Evolutionary conservation across 148 eudicot species (phyloP).

Genomic region (Rhododendron williamsianum): DNA sequence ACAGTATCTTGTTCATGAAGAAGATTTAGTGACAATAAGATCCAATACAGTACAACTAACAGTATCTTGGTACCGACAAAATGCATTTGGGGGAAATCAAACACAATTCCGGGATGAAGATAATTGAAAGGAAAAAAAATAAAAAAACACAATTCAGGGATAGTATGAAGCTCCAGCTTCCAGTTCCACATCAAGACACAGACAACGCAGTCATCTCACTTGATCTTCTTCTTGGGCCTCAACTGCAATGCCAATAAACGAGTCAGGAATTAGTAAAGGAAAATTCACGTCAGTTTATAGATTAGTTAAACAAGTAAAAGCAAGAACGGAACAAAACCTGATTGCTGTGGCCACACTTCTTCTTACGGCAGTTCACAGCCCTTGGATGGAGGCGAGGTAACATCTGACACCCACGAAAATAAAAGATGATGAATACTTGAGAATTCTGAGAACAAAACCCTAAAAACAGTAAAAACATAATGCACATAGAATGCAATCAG

Average conservation of each 20-base stretch:
- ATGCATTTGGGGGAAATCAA: neutral
- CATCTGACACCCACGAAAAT: constrained; percentile 23
- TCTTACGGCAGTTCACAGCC: constrained; percentile 47
- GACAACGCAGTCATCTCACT: constrained; percentile 11
- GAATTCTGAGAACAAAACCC: neutral
- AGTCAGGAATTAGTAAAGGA: neutral
- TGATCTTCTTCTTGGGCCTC: constrained; percentile 38
- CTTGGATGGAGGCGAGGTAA: constrained; percentile 36
- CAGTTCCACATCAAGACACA: constrained; percentile 1
- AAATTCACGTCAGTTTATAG: neutral
- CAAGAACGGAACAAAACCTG: neutral
- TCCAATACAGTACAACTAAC: neutral
- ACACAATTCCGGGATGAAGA: neutral
- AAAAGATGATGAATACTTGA: neutral
- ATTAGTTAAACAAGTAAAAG: neutral
- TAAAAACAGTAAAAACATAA: too few relatives aligned
- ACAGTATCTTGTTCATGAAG: neutral
- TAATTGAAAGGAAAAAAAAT: too few relatives aligned
- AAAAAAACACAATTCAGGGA: constrained; percentile 1
- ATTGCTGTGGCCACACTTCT: constrained; percentile 43
- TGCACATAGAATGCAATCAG: neutral
- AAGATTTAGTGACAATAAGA: neutral
- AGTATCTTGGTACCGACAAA: neutral
- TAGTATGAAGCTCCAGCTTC: too few relatives aligned
- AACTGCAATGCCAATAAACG: constrained; percentile 15